Percentiles rank a stretch among this genome's conserved stretches.
Evolutionary conservation across 1,284 basidiomycete genomes (phyloP).

Genomic region (Pseudozyma thailandica): DNA sequence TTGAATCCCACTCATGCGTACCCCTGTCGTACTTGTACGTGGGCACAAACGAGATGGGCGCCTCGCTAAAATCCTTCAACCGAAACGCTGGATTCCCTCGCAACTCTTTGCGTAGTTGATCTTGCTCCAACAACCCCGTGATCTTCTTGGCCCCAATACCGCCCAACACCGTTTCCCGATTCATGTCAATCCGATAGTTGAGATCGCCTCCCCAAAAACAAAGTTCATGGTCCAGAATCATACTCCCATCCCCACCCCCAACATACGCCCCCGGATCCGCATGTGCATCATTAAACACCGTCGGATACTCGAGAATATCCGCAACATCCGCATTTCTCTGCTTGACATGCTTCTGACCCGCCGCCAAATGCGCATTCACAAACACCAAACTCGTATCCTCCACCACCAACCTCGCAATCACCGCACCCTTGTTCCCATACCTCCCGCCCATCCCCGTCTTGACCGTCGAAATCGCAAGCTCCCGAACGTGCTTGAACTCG

Average conservation of each 20-base stretch:
- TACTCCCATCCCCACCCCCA: conserved; percentile 91
- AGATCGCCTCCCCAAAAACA: conserved; percentile 80
- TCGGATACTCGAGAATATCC: conserved; percentile 69
- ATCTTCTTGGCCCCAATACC: conserved; percentile 77
- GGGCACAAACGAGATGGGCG: conserved; percentile 71
- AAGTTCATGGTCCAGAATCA: conserved; percentile 92
- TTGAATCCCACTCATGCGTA: conserved; percentile 83
- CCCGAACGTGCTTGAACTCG: conserved; percentile 73
- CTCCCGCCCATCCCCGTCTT: conserved; percentile 91
- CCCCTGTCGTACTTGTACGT: conserved; percentile 93
- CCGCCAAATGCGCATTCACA: conserved; percentile 95
- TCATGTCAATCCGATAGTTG: conserved; percentile 85
- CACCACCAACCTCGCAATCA: conserved; percentile 86
- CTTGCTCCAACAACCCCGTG: conserved; percentile 77
- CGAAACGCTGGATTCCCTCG: conserved; percentile 85
- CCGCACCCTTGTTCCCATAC: conserved; percentile 97
- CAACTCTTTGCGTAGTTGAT: conserved; percentile 91
- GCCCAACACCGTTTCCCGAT: conserved; percentile 81
- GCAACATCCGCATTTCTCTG: conserved; percentile 86
- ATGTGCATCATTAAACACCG: conserved; percentile 35
- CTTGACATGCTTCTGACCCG: conserved; percentile 84
- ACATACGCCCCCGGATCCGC: conserved; percentile 74
- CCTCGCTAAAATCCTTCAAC: conserved; percentile 83
- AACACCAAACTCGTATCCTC: conserved; percentile 84
- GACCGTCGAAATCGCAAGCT: conserved; percentile 80